These are phyloP conservation scores for Fusarium armeniacum DNA, from an alignment of 2,329 filamentous ascomycete genomes.

Conservation along the genomic window DNA sequence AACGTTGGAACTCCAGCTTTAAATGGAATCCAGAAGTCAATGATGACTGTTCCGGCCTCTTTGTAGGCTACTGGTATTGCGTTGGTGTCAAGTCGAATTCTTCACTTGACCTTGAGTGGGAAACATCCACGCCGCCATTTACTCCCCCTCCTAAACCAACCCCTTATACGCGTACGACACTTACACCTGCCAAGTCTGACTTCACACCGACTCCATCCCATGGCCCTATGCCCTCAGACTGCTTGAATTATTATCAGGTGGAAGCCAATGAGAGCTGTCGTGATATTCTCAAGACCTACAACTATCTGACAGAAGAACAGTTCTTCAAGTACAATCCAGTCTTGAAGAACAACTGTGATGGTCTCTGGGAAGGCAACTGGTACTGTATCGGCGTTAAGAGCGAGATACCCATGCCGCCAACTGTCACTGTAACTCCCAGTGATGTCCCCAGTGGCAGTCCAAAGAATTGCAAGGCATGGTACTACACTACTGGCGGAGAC, in stretches of 20 bases:
- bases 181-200: background rate
- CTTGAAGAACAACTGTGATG: background rate
- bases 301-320: accelerated
- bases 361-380: slow-evolving; percentile 4
- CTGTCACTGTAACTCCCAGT: background rate
- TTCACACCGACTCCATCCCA: background rate
- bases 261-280: background rate
- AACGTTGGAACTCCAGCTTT: background rate
- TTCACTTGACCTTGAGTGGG: no score
- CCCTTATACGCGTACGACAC: accelerated
- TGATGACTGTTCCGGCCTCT: accelerated
- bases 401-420: background rate
- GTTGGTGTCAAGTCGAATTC: background rate
- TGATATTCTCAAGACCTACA: background rate
- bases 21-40: slow-evolving; percentile 1
- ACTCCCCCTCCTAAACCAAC: background rate
- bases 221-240: background rate
- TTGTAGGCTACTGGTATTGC: slow-evolving; percentile 1
- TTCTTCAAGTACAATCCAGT: slow-evolving; percentile 21
- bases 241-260: background rate
- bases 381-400: slow-evolving; percentile 4
- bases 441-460: background rate
- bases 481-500: slow-evolving; percentile 4
- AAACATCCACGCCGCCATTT: background rate
- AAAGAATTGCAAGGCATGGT: background rate